Evolutionary conservation across 441 rosid genomes (phyloP).

Genomic region (Adansonia grandidieri): DNA sequence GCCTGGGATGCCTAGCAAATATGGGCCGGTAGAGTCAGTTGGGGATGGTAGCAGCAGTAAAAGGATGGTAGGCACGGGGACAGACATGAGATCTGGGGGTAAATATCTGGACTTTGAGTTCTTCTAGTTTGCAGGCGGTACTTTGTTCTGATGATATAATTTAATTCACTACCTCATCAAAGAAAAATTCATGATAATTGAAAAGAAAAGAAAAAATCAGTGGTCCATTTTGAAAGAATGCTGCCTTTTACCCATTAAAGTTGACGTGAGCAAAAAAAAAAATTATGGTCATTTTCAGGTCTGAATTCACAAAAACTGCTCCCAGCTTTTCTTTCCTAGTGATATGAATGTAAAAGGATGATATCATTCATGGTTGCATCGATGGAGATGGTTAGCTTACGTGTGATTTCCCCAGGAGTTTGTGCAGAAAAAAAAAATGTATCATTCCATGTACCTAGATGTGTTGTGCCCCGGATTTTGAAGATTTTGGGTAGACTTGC

Average conservation of each 20-base stretch:
- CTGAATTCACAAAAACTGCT: background rate
- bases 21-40: slow-evolving; percentile 60
- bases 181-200: slow-evolving; percentile 24
- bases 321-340: background rate
- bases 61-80: slow-evolving; percentile 44
- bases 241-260: background rate
- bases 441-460: no score
- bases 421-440: no score
- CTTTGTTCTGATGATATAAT: slow-evolving; percentile 29
- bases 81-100: slow-evolving; percentile 74
- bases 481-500: no score
- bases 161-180: slow-evolving; percentile 25
- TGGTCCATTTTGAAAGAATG: background rate
- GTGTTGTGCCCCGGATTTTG: no score
- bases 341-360: background rate
- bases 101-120: slow-evolving; percentile 96
- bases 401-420: no score
- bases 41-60: slow-evolving; percentile 77
- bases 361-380: background rate
- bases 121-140: slow-evolving; percentile 49
- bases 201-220: slow-evolving; percentile 20
- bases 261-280: background rate
- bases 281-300: background rate
- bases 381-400: no score
- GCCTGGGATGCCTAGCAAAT: slow-evolving; percentile 49